Percentiles rank a stretch among this genome's conserved stretches.
phyloP scores from a whole-genome alignment of 805 yeast genomes.

The Millerozyma acaciae region DNA sequence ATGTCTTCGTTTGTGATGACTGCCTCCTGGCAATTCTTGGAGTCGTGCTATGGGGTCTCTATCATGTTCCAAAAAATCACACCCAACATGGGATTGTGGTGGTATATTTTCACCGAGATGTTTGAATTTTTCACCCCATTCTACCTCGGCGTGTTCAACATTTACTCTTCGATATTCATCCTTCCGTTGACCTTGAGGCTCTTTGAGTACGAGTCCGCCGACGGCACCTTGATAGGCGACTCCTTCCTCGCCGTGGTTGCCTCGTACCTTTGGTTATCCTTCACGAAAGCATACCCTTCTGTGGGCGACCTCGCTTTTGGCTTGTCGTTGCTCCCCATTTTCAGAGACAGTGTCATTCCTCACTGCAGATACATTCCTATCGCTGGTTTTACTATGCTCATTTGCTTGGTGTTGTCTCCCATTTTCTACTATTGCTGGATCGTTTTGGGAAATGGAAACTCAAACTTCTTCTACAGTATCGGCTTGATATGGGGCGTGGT shows the following conservation, averaged over 20 bases:
- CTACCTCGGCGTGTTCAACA: constrained; percentile 77
- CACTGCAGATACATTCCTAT: constrained; percentile 45
- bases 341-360: constrained; percentile 46
- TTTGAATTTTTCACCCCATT: constrained; percentile 85
- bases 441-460: constrained; percentile 88
- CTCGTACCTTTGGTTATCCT: constrained; percentile 43
- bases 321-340: constrained; percentile 34
- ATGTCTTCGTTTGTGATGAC: constrained; percentile 23
- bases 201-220: constrained; percentile 18
- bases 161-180: constrained; percentile 62
- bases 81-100: constrained; percentile 96
- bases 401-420: constrained; percentile 68
- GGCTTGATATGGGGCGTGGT: constrained; percentile 76
- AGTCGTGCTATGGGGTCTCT: constrained; percentile 49
- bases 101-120: constrained; percentile 97
- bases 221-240: constrained; percentile 28
- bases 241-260: constrained; percentile 54
- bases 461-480: constrained; percentile 94
- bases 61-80: constrained; percentile 64
- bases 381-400: constrained; percentile 44
- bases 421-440: constrained; percentile 94
- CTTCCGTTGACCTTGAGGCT: constrained; percentile 75
- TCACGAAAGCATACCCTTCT: constrained; percentile 83
- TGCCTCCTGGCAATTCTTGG: constrained; percentile 24
- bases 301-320: constrained; percentile 64